Evolutionary conservation across 2,329 filamentous ascomycete genomes (phyloP).

Genomic region (Simplicillium sp.): DNA sequence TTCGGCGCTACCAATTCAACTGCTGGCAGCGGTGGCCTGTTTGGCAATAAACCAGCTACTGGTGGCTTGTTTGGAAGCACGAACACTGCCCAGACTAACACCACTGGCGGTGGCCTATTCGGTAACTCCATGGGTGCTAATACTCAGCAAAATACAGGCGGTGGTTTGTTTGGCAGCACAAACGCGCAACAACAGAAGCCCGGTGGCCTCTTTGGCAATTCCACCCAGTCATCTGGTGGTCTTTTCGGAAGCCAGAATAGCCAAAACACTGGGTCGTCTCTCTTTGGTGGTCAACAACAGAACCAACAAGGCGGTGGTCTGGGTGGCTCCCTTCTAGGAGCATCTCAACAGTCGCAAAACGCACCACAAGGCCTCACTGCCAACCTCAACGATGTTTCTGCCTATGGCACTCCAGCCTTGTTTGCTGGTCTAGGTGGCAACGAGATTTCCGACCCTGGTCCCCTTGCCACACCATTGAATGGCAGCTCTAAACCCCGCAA

Average conservation of each 20-base stretch:
- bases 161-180: constrained; percentile 39
- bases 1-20: constrained; percentile 7
- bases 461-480: constrained; percentile 81
- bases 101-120: constrained; percentile 31
- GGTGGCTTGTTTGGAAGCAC: constrained; percentile 30
- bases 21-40: constrained; percentile 22
- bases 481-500: constrained; percentile 67
- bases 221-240: constrained; percentile 34
- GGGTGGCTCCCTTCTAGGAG: constrained; percentile 51
- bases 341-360: constrained; percentile 34
- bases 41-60: constrained; percentile 25
- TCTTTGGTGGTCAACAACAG: constrained; percentile 40
- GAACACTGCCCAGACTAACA: constrained; percentile 22
- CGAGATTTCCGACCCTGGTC: constrained; percentile 66
- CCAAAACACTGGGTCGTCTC: constrained; percentile 30
- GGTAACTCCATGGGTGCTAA: constrained; percentile 18
- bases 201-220: constrained; percentile 42
- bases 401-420: constrained; percentile 81
- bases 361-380: constrained; percentile 63
- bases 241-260: constrained; percentile 44
- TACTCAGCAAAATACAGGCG: constrained; percentile 25
- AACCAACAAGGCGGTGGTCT: constrained; percentile 33
- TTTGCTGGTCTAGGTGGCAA: constrained; percentile 63
- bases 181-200: constrained; percentile 28
- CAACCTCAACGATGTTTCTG: constrained; percentile 73